phyloP scores from a whole-genome alignment of 305 asterid species.

The Fraxinus nigra region DNA sequence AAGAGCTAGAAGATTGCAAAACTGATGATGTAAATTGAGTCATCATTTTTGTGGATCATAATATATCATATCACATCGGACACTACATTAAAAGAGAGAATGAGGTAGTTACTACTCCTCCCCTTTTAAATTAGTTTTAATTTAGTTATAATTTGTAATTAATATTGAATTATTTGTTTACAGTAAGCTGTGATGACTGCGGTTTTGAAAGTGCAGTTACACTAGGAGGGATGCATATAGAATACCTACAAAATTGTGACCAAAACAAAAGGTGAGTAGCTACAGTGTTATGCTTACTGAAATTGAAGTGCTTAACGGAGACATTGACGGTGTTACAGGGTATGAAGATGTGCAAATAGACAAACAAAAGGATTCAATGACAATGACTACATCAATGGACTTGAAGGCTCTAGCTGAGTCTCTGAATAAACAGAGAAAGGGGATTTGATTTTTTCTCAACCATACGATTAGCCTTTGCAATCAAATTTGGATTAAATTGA shows the following conservation, averaged over 20 bases:
- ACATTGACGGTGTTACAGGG: neutral
- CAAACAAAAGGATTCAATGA: no score
- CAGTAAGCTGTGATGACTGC: neutral
- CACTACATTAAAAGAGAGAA: no score
- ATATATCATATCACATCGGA: neutral
- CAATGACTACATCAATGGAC: no score
- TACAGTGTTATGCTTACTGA: no score
- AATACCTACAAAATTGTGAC: neutral
- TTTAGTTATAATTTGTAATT: no score
- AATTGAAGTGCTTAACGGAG: neutral
- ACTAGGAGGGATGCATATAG: neutral
- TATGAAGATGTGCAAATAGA: conserved; percentile 16
- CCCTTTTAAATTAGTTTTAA: no score
- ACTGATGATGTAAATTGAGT: conserved; percentile 65
- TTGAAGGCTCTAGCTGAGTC: no score
- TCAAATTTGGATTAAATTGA: no score
- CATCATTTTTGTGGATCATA: neutral
- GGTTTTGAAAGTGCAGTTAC: neutral
- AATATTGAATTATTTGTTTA: neutral
- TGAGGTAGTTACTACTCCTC: no score
- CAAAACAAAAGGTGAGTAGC: neutral
- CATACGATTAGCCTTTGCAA: no score
- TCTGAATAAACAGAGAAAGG: no score
- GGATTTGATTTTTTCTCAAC: no score
- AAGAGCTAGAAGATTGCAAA: conserved; percentile 87